Evolutionary conservation across 495 filamentous ascomycete genomes (phyloP).

Genomic region (Paragyromitra xinjiangensis): DNA sequence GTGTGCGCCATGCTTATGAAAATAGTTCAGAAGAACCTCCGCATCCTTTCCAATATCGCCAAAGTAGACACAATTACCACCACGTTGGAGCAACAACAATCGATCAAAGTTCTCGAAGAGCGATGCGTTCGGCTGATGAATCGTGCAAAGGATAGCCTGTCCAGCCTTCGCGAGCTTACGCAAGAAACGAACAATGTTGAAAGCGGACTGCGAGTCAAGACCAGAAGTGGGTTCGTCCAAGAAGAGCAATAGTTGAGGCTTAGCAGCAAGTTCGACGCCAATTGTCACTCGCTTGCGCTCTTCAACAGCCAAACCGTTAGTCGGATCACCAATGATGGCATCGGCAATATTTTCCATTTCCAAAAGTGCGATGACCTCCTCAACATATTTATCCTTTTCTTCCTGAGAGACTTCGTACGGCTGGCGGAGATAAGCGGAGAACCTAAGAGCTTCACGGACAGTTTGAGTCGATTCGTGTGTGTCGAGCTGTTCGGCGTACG

Average conservation of each 20-base stretch:
- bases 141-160: conserved; percentile 90
- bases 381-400: conserved; percentile 85
- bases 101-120: conserved; percentile 85
- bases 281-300: conserved; percentile 91
- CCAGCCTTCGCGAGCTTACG: conserved; percentile 82
- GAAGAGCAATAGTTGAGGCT: conserved; percentile 85
- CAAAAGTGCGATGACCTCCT: conserved; percentile 79
- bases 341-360: conserved; percentile 87
- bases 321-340: conserved; percentile 80
- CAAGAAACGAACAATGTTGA: conserved; percentile 88
- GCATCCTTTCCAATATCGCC: conserved; percentile 71
- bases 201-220: conserved; percentile 83
- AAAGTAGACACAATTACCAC: conserved; percentile 73
- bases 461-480: conserved; percentile 80
- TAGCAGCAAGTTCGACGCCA: conserved; percentile 85
- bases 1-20: conserved; percentile 64
- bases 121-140: conserved; percentile 87
- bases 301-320: conserved; percentile 85
- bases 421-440: conserved; percentile 83
- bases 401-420: conserved; percentile 70
- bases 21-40: conserved; percentile 62
- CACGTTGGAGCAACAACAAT: conserved; percentile 70
- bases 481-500: conserved; percentile 85
- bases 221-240: conserved; percentile 91
- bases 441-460: conserved; percentile 83